A percentile compares a stretch with the other conserved stretches of the same genome.
These are phyloP conservation scores for Termitomyces sp. DNA, from an alignment of 768 basidiomycete genomes.

Conservation along the genomic window DNA sequence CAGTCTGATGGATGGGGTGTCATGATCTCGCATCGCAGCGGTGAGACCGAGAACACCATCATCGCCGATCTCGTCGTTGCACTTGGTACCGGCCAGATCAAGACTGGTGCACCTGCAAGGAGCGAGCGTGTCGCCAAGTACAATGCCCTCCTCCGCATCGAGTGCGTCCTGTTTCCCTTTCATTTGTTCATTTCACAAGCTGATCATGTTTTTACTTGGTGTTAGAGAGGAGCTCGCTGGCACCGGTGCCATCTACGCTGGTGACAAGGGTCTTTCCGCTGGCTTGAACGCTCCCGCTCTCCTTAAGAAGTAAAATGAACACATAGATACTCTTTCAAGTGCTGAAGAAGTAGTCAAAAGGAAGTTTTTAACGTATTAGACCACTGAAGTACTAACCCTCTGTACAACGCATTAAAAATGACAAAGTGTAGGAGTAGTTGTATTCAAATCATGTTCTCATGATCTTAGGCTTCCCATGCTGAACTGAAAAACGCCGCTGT, in stretches of 20 bases:
- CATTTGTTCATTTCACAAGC: not conserved
- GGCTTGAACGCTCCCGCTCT: conserved; percentile 71
- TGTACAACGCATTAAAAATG: conserved; percentile 8
- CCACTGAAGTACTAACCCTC: not conserved
- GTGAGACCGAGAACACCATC: conserved; percentile 96
- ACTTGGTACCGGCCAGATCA: conserved; percentile 91
- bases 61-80: conserved; percentile 96
- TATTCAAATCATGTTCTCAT: not conserved
- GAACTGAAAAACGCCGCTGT: no score
- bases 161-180: conserved; percentile 42
- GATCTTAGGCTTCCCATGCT: not conserved
- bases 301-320: conserved; percentile 48
- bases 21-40: conserved; percentile 99
- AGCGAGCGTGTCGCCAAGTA: conserved; percentile 97
- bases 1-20: conserved; percentile 98
- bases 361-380: conserved; percentile 7
- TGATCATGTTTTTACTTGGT: conserved; percentile 6
- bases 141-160: conserved; percentile 85
- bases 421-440: not conserved
- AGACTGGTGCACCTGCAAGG: conserved; percentile 96
- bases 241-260: conserved; percentile 65
- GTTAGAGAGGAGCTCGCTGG: conserved; percentile 69
- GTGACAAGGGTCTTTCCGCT: conserved; percentile 71
- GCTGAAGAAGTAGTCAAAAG: conserved; percentile 4
- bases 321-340: conserved; percentile 8